Evolutionary conservation across 2,329 filamentous ascomycete species (phyloP), one percentile per base, ranked within the genome.

Genomic region (Chalaropsis ovoidea): DNA sequence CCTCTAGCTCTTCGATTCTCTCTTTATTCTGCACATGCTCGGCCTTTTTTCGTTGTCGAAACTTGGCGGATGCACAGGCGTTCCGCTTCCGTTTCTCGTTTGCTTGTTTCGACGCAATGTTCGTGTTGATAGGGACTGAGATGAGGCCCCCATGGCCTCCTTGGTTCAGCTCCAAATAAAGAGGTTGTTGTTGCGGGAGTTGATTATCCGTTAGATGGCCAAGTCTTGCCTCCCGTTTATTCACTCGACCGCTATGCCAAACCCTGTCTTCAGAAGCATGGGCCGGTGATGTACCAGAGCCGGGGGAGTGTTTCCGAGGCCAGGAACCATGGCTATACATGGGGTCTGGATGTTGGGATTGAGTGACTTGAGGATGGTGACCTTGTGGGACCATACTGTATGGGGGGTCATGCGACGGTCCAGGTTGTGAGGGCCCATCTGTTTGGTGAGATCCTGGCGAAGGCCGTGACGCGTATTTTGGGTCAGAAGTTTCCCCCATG

Each of bases 1-100:
- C 41, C 56, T 64, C 63, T 3, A 65, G 61, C 19, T 65, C 60
- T 27, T 65, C 58, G 24, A 68, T 66, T 35, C 65, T 83, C 66
- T 86, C 87, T 73, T 90, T 87, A 70, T 83, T 83, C 73, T 93
- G 89, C 73, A 88, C 86, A 71, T 91, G 89, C 76, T 95, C 95
- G 72, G 90, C 86, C 67, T 91, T 82, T 72, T 86, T 84, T 65
- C 90, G 83, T 69, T 95, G 94, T 15, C 68, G 63, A 54, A 68
- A 68, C 67, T 90, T 82, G 61, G 89, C 89, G 66, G 90, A 95
- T 5, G 90, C 90, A 61, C 88, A 88, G 49, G 90, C 90, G 72
- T 95, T 95, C 63, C 90, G 83, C 73, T 88, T 86, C 65, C 90
- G 81, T 76, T 94, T 95, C 74, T 95, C 89, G 71, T 94, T 89